Evolutionary conservation across 106 monocot genomes (phyloP), one percentile per base, ranked within the genome.

Genomic region (Allium sativum): DNA sequence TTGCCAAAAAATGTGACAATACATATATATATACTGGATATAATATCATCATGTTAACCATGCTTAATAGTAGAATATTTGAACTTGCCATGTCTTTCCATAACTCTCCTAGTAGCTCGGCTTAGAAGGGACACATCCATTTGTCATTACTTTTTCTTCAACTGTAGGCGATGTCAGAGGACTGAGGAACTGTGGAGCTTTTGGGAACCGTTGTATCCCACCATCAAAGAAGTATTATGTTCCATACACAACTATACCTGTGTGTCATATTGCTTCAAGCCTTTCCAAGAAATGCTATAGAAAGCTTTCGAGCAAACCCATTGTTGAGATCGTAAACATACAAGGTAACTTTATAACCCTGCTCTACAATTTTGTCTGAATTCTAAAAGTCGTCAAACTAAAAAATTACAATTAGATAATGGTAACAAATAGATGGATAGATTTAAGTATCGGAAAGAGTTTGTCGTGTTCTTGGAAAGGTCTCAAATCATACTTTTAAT

Each of bases 201-300:
- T 73, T 56, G 79, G 77, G 11, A 64, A 68, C 3, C 74, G 75
- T 41, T 96, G 87, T 20, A 96, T 91, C 41, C 96, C 96, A 9
- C 77, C 84, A 0, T 81, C 87, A 61, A 88, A 98, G 31, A 79
- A 98, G 66, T 98, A 98, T 54, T 98, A 87, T 14, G 67, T 88
- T 42, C 84, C 91, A 72, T 98, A 98, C 2, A 91, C 82, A 44
- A 83, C 91, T 1, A 98, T 41, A 4, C 96, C 87, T 10, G 87
- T 98, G 53, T 98, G 96, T 90, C 96, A 96, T 48, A 96, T 87
- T 45, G 84, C 90, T 52, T 96, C 96, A 66, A 15, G 84, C 56
- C 53, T 96, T 91, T 2, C 96, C 96, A 3, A 96, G 61, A 55
- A 96, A 87, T 64, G 87, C 48, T 7, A 58, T 69, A 6, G 90